Evolutionary conservation across 768 basidiomycete species (phyloP).

Genomic region (Candolleomyces eurysporus): DNA sequence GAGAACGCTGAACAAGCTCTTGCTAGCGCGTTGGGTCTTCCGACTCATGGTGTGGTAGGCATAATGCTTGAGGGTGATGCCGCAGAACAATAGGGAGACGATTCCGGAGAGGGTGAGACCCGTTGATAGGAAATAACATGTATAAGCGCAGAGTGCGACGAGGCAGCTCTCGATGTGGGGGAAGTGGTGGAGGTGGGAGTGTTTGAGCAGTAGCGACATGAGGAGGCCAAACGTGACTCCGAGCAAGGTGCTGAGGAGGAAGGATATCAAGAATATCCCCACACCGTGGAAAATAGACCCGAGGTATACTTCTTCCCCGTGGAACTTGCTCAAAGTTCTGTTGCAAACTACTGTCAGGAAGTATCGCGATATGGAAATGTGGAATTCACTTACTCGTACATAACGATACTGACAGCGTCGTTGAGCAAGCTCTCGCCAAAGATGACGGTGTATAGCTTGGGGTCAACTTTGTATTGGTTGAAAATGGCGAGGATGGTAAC

Average conservation of each 20-base stretch:
- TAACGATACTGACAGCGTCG: slow-evolving; percentile 99
- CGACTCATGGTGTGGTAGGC: slow-evolving; percentile 99
- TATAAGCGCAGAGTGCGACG: slow-evolving; percentile 91
- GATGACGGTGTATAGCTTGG: slow-evolving; percentile 94
- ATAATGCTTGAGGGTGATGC: slow-evolving; percentile 98
- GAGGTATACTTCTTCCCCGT: slow-evolving; percentile 82
- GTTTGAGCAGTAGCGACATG: slow-evolving; percentile 92
- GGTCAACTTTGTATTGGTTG: slow-evolving; percentile 98
- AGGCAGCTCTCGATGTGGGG: slow-evolving; percentile 98
- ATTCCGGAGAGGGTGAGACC: slow-evolving; percentile 94
- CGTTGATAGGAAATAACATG: slow-evolving; percentile 98
- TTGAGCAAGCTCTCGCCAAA: slow-evolving; percentile 97
- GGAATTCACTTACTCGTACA: slow-evolving; percentile 87
- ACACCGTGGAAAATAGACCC: slow-evolving; percentile 91
- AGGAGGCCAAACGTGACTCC: slow-evolving; percentile 89
- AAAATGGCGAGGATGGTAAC: slow-evolving; percentile 98
- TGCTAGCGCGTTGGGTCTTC: slow-evolving; percentile 88
- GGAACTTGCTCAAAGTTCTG: slow-evolving; percentile 91
- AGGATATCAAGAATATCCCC: slow-evolving; percentile 96
- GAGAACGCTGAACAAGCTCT: slow-evolving; percentile 93
- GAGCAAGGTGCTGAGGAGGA: slow-evolving; percentile 91
- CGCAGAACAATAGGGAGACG: slow-evolving; percentile 96
- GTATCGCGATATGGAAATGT: neutral
- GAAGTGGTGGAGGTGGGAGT: slow-evolving; percentile 81
- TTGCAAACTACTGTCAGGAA: neutral